phyloP scores from a whole-genome alignment of 371 early-diverging fungal species.

The Neoconidiobolus thromboides region DNA sequence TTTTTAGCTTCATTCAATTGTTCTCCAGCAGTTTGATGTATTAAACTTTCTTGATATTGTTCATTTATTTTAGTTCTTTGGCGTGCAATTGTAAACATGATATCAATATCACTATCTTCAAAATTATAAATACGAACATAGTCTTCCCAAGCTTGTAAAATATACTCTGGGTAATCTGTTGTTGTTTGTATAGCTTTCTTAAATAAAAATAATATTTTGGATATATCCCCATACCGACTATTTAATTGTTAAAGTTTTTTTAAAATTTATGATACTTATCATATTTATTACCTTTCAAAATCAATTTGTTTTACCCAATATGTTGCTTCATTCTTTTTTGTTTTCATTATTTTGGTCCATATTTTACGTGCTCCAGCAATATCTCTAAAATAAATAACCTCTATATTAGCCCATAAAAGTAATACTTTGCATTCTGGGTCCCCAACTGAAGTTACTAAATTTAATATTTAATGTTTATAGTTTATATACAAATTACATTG shows the following conservation, averaged over 20 bases:
- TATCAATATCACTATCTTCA: background rate
- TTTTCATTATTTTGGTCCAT: background rate
- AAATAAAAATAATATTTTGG: background rate
- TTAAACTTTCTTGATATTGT: background rate
- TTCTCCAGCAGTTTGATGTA: too few species aligned
- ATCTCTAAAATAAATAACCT: background rate
- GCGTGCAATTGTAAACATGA: background rate
- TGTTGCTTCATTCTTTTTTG: background rate
- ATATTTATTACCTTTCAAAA: background rate
- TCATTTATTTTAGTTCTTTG: background rate
- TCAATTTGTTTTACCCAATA: background rate
- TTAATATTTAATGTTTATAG: background rate
- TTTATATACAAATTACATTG: background rate
- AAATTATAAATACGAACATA: background rate
- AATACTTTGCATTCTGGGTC: background rate
- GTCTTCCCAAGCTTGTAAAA: background rate
- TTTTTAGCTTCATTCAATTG: background rate
- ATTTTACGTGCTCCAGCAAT: background rate
- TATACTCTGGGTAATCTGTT: background rate
- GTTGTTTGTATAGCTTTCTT: background rate
- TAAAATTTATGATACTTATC: background rate
- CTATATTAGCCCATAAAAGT: background rate
- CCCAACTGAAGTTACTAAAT: background rate
- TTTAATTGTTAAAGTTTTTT: background rate
- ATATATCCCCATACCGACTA: background rate